Percentiles rank a stretch among this genome's conserved stretches.
phyloP scores from a whole-genome alignment of 345 rosid genomes.

The Geranium rotundifolium region DNA sequence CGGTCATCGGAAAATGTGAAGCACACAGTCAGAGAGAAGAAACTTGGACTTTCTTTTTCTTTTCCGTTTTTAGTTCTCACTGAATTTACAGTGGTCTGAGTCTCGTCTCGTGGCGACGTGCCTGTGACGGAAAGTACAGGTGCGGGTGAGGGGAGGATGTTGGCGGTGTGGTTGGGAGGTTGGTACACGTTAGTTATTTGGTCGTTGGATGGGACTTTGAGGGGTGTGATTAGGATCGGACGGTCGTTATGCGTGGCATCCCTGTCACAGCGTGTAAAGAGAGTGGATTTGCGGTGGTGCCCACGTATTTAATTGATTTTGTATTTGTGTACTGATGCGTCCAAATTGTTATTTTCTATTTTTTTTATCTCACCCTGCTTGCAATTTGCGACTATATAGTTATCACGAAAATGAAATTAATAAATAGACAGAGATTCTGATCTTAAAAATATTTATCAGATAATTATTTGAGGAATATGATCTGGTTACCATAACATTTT shows the following conservation, averaged over 20 bases:
- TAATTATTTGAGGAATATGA: too few species aligned
- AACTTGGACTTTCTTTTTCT: background rate
- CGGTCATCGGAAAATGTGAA: constrained; percentile 3
- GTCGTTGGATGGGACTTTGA: background rate
- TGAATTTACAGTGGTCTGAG: background rate
- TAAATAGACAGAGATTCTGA: background rate
- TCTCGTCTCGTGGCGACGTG: background rate
- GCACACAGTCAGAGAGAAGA: background rate
- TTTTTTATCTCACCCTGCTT: background rate
- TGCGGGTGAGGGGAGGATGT: background rate
- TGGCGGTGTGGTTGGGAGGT: background rate
- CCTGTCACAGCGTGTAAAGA: background rate
- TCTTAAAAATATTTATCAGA: too few species aligned
- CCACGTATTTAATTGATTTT: background rate
- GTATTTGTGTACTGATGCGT: background rate
- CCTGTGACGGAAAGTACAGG: background rate
- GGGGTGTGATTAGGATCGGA: background rate
- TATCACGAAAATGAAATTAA: background rate
- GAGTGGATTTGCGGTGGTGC: background rate
- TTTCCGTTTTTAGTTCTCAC: background rate
- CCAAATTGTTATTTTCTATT: background rate
- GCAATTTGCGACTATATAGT: background rate
- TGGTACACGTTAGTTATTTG: background rate
- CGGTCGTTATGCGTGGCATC: background rate
- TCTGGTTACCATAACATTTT: too few species aligned